Conservation (phyloP, 208 protist genomes). For the Wallacemonas sp. region DNA sequence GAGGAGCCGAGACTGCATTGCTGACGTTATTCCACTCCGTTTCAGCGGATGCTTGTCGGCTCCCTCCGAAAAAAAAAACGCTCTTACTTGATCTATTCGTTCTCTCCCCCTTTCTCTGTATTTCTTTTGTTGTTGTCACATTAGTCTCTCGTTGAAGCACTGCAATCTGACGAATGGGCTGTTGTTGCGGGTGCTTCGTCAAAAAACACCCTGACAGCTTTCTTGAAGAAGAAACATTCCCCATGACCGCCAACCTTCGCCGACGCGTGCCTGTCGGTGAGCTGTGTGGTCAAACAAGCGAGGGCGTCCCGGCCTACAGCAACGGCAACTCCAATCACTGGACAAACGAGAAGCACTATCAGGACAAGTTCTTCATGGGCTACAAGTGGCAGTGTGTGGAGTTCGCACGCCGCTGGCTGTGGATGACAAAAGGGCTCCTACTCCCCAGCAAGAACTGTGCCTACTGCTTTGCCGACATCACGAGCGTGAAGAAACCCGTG, state of each 20-base stretch:
- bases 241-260: not conserved
- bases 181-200: slow-evolving; percentile 11
- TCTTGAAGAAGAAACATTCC: slow-evolving; percentile 3
- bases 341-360: slow-evolving; percentile 44
- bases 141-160: too few relatives aligned
- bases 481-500: not conserved
- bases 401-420: slow-evolving; percentile 82
- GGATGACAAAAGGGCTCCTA: slow-evolving; percentile 54
- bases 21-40: too few relatives aligned
- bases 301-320: slow-evolving; percentile 70
- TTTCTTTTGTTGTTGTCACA: slow-evolving; percentile 1
- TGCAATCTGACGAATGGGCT: too few relatives aligned
- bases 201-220: slow-evolving; percentile 7
- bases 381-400: slow-evolving; percentile 91
- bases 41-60: too few relatives aligned
- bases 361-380: slow-evolving; percentile 68
- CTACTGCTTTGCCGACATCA: slow-evolving; percentile 35
- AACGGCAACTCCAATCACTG: slow-evolving; percentile 60
- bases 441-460: slow-evolving; percentile 57
- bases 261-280: slow-evolving; percentile 37
- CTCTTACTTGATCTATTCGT: too few relatives aligned
- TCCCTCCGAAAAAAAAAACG: too few relatives aligned
- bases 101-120: not conserved
- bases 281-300: slow-evolving; percentile 56
- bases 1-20: too few relatives aligned